Base-by-base conservation (phyloP, 1,139 yeast species). In the Taphrina sp. region DNA sequence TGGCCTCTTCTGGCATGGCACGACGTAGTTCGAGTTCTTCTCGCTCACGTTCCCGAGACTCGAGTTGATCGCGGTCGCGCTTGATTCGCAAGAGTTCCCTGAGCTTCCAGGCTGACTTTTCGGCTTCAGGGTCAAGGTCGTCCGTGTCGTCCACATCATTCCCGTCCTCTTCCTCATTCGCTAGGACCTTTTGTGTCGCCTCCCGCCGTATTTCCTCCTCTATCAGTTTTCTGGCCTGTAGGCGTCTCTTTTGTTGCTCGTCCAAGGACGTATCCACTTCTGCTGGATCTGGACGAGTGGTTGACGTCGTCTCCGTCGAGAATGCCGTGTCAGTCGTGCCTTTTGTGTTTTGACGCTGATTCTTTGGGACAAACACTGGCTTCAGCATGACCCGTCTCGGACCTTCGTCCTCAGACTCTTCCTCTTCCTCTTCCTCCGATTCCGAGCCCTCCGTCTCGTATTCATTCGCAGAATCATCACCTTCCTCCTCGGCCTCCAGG, bases 121-220 rank as follows among this genome's bases (percentile, higher is more conserved):
- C 84, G 1, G 62, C 65, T 41, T 70, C 76, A 0, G 81, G 79
- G 59, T 79, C 79, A 12, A 76, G 38, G 34, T 76, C 81, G 62
- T 80, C 84, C 0, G 81, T 77, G 61, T 80, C 84, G 61, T 79
- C 82, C 1, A 78, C 37, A 12, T 42, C 61, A 14, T 65, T 61
- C 16, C 63, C 69, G 19, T 65, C 67, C 19, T 43, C 47, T 20
- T 61, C 64, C 17, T 61, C 56, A 5, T 61, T 61, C 8, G 46
- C 36, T 3, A 55, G 53, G 10, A 55, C 47, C 17, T 20, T 26
- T 10, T 23, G 31, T 7, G 24, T 3, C 5, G 38, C 38, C 3
- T 31, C 35, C 1, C 2, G 35, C 5, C 45, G 34, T 7, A 31
- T 33, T 20, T 43, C 19, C 20, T 29, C 26, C 20, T 43, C 47